phyloP scores from a whole-genome alignment of 768 basidiomycete genomes.

The Lentinula lateritia region DNA sequence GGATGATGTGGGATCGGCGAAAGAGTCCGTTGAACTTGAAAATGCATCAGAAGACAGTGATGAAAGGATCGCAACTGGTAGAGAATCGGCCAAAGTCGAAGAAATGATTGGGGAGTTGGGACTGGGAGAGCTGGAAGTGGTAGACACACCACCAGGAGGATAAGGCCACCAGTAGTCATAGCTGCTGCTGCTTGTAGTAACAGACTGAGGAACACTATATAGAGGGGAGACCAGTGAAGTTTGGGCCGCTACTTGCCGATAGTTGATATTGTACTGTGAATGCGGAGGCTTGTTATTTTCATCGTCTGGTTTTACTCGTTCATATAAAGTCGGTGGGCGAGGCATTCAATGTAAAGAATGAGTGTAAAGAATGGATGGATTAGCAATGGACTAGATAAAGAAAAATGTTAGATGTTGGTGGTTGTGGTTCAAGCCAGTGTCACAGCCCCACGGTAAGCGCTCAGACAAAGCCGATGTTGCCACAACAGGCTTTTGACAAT shows the following conservation, averaged over 20 bases:
- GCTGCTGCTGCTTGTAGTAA: constrained; percentile 2
- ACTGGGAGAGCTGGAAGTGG: constrained; percentile 6
- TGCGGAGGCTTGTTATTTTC: neutral
- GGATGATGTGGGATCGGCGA: neutral
- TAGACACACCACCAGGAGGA: constrained; percentile 20
- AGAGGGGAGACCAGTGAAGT: neutral
- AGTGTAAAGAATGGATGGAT: neutral
- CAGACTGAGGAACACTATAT: neutral
- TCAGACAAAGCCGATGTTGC: neutral
- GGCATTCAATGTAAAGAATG: neutral
- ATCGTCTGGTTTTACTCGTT: neutral
- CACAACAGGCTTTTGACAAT: too few relatives aligned
- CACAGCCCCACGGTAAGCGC: neutral
- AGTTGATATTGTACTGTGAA: constrained; percentile 3
- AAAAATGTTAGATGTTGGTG: neutral
- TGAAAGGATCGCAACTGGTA: neutral
- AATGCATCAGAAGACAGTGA: constrained; percentile 3
- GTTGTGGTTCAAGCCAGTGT: neutral
- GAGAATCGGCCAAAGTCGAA: neutral
- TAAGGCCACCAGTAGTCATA: constrained; percentile 30
- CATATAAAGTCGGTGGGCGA: neutral
- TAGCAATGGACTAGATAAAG: constrained; percentile 1
- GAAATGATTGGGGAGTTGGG: neutral
- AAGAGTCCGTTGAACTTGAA: constrained; percentile 2
- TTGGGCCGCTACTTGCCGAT: neutral